Conservation (phyloP, 306 rosid genomes). For the Lathyrus sativus region DNA sequence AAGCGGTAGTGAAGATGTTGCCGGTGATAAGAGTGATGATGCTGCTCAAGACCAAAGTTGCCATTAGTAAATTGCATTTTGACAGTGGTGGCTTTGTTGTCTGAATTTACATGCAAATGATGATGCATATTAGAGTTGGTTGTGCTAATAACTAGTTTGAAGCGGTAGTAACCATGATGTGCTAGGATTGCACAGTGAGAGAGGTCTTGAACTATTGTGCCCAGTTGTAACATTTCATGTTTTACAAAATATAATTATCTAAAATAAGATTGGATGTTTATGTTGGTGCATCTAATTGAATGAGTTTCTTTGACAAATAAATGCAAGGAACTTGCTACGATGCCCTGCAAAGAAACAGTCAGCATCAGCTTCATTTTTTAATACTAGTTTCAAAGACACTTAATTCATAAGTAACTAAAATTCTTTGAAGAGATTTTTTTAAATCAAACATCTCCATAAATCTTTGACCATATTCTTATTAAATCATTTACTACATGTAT, state of each 20-base stretch:
- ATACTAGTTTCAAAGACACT: too few species aligned
- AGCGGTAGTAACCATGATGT: constrained; percentile 42
- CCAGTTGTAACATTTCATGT: constrained; percentile 43
- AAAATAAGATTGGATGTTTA: constrained; percentile 33
- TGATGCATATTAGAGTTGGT: constrained; percentile 32
- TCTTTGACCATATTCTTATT: background rate
- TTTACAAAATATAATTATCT: constrained; percentile 35
- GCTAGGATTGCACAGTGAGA: constrained; percentile 33
- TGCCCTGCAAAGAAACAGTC: background rate
- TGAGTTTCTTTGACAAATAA: background rate
- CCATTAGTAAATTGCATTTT: constrained; percentile 32
- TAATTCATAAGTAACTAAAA: too few species aligned
- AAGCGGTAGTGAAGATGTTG: constrained; percentile 39
- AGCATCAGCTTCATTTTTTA: background rate
- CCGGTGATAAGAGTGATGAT: constrained; percentile 32
- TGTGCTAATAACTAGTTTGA: constrained; percentile 49
- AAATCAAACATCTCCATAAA: background rate
- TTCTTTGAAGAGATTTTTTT: too few species aligned
- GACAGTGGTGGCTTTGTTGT: constrained; percentile 33
- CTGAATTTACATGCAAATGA: constrained; percentile 34
- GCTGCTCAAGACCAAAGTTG: constrained; percentile 47
- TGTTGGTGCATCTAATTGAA: background rate
- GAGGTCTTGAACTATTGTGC: constrained; percentile 35
- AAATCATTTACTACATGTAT: too few species aligned
- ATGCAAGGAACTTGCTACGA: background rate